These are phyloP conservation scores for Ophiobolus disseminans DNA, from an alignment of 2,329 filamentous ascomycete species.

Conservation along the genomic window DNA sequence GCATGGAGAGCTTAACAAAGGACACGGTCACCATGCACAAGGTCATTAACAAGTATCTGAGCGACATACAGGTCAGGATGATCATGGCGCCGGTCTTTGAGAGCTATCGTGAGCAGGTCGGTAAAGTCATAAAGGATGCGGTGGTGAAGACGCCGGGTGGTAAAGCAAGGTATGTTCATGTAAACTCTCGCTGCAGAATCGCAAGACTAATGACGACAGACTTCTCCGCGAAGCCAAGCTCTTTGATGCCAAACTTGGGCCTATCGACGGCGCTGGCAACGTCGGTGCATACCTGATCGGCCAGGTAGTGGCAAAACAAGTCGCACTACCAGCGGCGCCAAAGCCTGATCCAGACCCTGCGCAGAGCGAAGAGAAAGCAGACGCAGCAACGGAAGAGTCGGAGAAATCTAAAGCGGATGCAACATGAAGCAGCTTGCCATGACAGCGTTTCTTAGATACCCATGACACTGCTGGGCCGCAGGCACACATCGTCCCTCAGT, in stretches of 20 bases:
- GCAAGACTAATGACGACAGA: conserved; percentile 53
- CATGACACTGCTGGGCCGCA: not conserved
- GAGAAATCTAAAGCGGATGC: not conserved
- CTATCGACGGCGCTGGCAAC: conserved; percentile 80
- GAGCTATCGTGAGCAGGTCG: conserved; percentile 81
- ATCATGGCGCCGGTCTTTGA: conserved; percentile 88
- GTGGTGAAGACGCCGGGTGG: conserved; percentile 71
- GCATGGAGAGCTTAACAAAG: conserved; percentile 87
- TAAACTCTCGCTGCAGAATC: too few relatives aligned
- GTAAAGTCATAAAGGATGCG: conserved; percentile 71
- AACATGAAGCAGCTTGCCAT: conserved; percentile 3
- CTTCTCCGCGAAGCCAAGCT: conserved; percentile 79
- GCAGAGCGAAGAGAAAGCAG: conserved; percentile 11
- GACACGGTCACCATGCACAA: conserved; percentile 86
- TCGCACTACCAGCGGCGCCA: conserved; percentile 18
- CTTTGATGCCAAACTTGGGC: conserved; percentile 73
- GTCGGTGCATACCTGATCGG: conserved; percentile 72
- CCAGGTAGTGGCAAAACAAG: conserved; percentile 66
- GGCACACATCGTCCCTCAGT: too few relatives aligned
- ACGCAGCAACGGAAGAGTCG: conserved; percentile 7
- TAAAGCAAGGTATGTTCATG: conserved; percentile 71
- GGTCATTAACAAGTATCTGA: conserved; percentile 81
- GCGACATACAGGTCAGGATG: conserved; percentile 75
- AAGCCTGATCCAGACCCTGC: not conserved
- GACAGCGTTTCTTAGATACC: not conserved